Evolutionary conservation across 306 rosid genomes (phyloP).

Genomic region (Trichosanthes cucumerina): DNA sequence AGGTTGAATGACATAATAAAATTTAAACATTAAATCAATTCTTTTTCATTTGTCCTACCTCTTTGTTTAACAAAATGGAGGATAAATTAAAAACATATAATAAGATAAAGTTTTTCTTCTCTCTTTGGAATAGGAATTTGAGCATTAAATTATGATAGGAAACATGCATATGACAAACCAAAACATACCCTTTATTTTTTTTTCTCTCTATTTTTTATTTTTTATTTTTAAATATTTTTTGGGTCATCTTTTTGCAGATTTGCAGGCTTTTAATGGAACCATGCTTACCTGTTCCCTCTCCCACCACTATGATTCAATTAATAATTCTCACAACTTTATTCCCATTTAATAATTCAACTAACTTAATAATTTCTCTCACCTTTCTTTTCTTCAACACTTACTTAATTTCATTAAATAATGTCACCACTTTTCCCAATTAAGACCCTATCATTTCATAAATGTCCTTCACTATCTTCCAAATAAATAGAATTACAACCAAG

Average conservation of each 20-base stretch:
- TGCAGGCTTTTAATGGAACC: constrained; percentile 9
- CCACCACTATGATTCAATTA: constrained; percentile 10
- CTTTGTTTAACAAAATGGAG: not conserved
- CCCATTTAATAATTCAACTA: constrained; percentile 9
- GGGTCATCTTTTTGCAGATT: not conserved
- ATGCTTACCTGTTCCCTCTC: constrained; percentile 15
- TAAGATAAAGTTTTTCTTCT: not conserved
- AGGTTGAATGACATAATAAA: not conserved
- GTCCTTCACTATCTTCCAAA: constrained; percentile 2
- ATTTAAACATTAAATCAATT: not conserved
- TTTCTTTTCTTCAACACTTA: not conserved
- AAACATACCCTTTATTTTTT: constrained; percentile 1
- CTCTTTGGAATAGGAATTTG: not conserved
- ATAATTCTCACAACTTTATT: constrained; percentile 8
- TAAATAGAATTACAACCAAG: not conserved
- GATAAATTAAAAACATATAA: not conserved
- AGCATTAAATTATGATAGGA: constrained; percentile 1
- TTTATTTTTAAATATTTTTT: not conserved
- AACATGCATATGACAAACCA: not conserved
- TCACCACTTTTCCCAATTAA: constrained; percentile 12
- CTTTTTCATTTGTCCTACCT: not conserved
- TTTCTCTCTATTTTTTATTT: not conserved
- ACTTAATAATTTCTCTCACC: not conserved
- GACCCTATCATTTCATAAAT: not conserved
- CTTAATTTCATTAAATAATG: not conserved